phyloP scores from a whole-genome alignment of 2,329 filamentous ascomycete species.

The Aspergillus sp. region DNA sequence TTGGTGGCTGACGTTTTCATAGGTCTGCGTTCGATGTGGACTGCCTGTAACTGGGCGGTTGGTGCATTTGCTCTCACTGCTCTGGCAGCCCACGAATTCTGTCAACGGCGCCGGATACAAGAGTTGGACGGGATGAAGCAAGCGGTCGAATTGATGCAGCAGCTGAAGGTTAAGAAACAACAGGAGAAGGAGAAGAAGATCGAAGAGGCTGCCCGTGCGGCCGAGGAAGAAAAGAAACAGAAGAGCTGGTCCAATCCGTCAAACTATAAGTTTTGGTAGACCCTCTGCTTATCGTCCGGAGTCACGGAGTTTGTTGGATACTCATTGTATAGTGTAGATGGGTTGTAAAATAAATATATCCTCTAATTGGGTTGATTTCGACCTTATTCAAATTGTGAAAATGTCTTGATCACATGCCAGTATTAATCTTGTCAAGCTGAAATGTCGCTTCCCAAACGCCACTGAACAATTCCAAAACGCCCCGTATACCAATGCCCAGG shows the following conservation, averaged over 20 bases:
- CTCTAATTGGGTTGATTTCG: constrained; percentile 7
- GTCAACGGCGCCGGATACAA: constrained; percentile 66
- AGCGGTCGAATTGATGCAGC: constrained; percentile 75
- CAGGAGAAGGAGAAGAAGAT: constrained; percentile 40
- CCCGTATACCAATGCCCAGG: not conserved
- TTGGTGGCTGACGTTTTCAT: constrained; percentile 6
- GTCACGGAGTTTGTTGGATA: constrained; percentile 27
- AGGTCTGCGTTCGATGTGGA: constrained; percentile 54
- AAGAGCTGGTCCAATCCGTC: constrained; percentile 40
- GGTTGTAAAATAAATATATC: constrained; percentile 18
- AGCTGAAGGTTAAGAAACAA: constrained; percentile 64
- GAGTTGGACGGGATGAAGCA: constrained; percentile 82
- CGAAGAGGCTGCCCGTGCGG: constrained; percentile 29
- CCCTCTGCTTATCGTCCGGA: constrained; percentile 17
- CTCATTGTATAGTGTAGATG: constrained; percentile 18
- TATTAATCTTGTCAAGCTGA: not conserved
- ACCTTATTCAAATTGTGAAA: constrained; percentile 3
- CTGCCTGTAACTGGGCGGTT: constrained; percentile 80
- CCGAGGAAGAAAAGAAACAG: constrained; percentile 35
- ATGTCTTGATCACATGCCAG: constrained; percentile 9
- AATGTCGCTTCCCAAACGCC: not conserved
- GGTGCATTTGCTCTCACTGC: constrained; percentile 67
- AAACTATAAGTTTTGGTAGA: constrained; percentile 46
- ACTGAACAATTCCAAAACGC: no score
- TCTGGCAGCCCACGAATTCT: constrained; percentile 77